Base-by-base conservation (phyloP, 306 rosid genomes). In the Psophocarpus tetragonolobus region DNA sequence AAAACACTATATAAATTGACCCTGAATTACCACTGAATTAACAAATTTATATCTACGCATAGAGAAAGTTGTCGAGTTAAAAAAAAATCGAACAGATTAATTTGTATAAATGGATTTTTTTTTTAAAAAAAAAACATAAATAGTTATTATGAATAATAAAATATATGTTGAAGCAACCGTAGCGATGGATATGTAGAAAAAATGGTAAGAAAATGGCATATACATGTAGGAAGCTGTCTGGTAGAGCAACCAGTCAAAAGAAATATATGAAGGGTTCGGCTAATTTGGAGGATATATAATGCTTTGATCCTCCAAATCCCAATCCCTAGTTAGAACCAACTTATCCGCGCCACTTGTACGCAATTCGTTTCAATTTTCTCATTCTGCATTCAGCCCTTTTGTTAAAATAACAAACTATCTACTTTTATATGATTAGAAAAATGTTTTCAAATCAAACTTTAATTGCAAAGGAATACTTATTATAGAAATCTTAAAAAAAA, bases 241-340 rank as follows among this genome's bases (percentile, higher is more conserved):
- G 91, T 87, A 85, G 87, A 87, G 84, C 93, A 85, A 87, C 88
- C 93, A 71, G 90, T 89, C 92, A 88, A 88, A 18, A 63, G 24
- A n/a, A 33, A 2, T 32, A 23, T 54, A 13, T 15, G 61, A 30
- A 60, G 1, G 21, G 5, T 60, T 60, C 20, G 21, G 14, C 42
- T 60, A 27, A 30, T 60, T 27, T 57, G 5, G 3, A 60, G 10
- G 13, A 54, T 54, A 53, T 6, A 57, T 27, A 61, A 26, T 58
- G 38, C 0, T 35, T 63, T 15, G 2, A 33, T 8, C 13, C 15
- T 39, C 4, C 62, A 48, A 36, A 58, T 30, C 48, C 4, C 62
- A 48, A 36, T 65, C 36, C 63, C 18, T 57, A n/a, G 4, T n/a
- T 36, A 17, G 29, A 63, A 35, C 69, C 35, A 35, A 63, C 69